Evolutionary conservation across 768 basidiomycete species (phyloP), one percentile per base, ranked within the genome.

Genomic region (Chiua virens): DNA sequence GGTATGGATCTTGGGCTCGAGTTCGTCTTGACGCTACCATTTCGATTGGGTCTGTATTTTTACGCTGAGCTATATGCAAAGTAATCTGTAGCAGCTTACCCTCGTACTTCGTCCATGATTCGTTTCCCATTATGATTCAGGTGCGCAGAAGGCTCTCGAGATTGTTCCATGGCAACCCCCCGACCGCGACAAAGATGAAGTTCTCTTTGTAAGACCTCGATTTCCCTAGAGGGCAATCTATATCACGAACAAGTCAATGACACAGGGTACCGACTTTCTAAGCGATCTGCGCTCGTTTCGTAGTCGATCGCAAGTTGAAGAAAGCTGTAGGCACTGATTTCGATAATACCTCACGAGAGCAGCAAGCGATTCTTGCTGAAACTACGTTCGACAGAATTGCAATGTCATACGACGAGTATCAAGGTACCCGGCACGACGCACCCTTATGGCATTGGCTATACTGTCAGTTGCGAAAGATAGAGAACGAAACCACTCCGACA

Each of bases 401-500:
- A 6, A 30, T 14, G 34, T 34, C 15, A 34, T 17, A 17, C 17
- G 34, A 34, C 17, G 15, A 2, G 11, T 14, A 30, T 30, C 30
- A 11, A 14, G 28, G 27, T n/a, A 2, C 22, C 8, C 10, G 27
- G 7, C 9, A 20, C 15, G 21, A 22, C 64, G 8, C 48, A 87
- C 89, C 77, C 87, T 88, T 45, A 79, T 77, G 17, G 89, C 79
- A 58, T 78, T 79, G 37, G 87, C 83, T 23, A 87, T 68, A 22
- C 76, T 65, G 61, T 92, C 89, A 25, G 91, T 67, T 3, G 80
- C 70, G 49, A 73, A 69, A 8, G 87, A 82, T 25, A 86, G 68
- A 30, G 82, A 78, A 10, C 76, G 75, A 71, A 92, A 92, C 89
- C 89, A 92, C 27, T 85, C 79, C 11, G 84, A 82, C 87, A 92